Percentiles rank a stretch among this genome's conserved stretches.
Conservation (phyloP, 441 rosid species). For the Corymbia calophylla region DNA sequence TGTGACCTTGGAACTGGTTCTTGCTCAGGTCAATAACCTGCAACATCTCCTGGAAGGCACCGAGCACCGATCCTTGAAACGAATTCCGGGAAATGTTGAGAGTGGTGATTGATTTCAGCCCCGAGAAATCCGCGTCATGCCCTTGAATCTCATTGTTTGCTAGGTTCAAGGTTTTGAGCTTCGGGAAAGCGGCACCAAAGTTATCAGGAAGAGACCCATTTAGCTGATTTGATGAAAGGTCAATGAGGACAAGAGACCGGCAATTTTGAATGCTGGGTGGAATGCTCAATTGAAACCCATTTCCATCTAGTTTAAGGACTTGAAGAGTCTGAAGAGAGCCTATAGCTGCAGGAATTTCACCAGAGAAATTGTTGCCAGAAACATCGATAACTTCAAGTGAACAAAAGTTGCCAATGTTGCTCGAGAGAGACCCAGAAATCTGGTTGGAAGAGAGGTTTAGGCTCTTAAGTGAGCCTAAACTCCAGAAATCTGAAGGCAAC, state of each 20-base stretch:
- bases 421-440: constrained; percentile 63
- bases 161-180: constrained; percentile 54
- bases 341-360: constrained; percentile 67
- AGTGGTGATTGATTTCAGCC: constrained; percentile 41
- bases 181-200: constrained; percentile 65
- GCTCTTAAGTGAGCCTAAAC: constrained; percentile 53
- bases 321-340: constrained; percentile 52
- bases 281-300: constrained; percentile 49
- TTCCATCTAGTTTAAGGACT: constrained; percentile 49
- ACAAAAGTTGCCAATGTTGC: constrained; percentile 78
- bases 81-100: constrained; percentile 68
- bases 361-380: constrained; percentile 63
- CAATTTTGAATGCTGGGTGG: constrained; percentile 54
- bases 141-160: constrained; percentile 64
- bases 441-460: constrained; percentile 67
- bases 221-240: constrained; percentile 68
- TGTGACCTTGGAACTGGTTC: constrained; percentile 74
- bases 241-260: constrained; percentile 44
- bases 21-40: constrained; percentile 64
- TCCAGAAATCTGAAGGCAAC: constrained; percentile 87
- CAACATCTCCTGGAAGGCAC: constrained; percentile 35
- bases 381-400: constrained; percentile 60
- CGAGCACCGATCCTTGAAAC: constrained; percentile 58
- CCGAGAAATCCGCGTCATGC: constrained; percentile 35
- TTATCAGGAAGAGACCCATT: constrained; percentile 64